Base-by-base conservation (phyloP, 768 basidiomycete species). In the Phylloporus scabripes region DNA sequence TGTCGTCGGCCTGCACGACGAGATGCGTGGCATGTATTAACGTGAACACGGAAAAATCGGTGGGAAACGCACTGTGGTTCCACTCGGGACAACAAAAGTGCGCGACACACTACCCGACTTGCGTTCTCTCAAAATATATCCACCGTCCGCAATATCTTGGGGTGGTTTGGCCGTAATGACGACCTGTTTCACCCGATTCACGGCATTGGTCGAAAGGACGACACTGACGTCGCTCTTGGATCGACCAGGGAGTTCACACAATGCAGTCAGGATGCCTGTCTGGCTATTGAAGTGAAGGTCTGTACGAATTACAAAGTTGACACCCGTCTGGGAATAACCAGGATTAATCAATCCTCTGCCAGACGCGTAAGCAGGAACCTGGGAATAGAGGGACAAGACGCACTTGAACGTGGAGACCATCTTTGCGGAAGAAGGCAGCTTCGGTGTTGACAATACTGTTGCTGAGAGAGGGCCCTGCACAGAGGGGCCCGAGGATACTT, bases 221-320 rank as follows among this genome's bases (percentile, higher is more conserved):
- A 87, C 72, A 51, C 67, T 75, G 45, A 88, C 57, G 57, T 85
- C 80, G 53, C 64, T 63, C 53, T 72, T 77, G 60, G 74, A 76
- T 61, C 86, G 70, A 37, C 86, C 86, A 4, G 86, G 86, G 26
- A 87, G 70, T 66, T 87, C 85, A 60, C 86, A 75, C 68, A 80
- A 72, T 45, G 79, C 81, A 49, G 74, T 75, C 58, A 86, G 67
- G 33, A 72, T 60, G 62, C 73, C 72, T 44, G 73, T 76, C 29
- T 72, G 70, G 32, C 62, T 56, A 60, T 81, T 75, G 69, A 79
- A 83, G 60, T 77, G 72, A 45, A 82, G 67, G 66, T 87, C 86
- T 26, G 79, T 71, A 56, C 81, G 79, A 52, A 84, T 79, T 53
- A 71, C 60, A 58, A 74, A 73, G n/a, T 57, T 67, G 36, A 21